A percentile compares a stretch with the other conserved stretches of the same genome.
Conservation (phyloP, 768 basidiomycete species). For the Auriculariales sp. region DNA sequence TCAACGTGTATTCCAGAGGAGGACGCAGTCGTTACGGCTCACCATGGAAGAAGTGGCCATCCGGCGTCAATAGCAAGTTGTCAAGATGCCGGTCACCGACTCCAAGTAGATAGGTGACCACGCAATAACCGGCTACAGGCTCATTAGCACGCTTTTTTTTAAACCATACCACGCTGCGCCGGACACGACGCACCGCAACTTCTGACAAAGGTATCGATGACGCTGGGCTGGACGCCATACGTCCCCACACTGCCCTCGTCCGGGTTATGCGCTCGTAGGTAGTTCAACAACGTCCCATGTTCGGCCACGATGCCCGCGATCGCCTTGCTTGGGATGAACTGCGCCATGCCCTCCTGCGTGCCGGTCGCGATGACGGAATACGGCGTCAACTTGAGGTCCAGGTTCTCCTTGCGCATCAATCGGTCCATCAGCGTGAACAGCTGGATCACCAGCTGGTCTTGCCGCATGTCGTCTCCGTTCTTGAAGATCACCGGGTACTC, state of each 20-base stretch:
- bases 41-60: slow-evolving; percentile 25
- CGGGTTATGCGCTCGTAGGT: slow-evolving; percentile 71
- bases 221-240: slow-evolving; percentile 84
- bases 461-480: slow-evolving; percentile 96
- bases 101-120: slow-evolving; percentile 89
- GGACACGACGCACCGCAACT: slow-evolving; percentile 69
- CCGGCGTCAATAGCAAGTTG: slow-evolving; percentile 82
- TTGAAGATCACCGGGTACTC: slow-evolving; percentile 97
- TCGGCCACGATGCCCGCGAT: slow-evolving; percentile 92
- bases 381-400: slow-evolving; percentile 82
- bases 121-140: slow-evolving; percentile 85
- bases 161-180: background rate
- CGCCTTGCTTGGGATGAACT: slow-evolving; percentile 92
- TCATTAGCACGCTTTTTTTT: slow-evolving; percentile 8
- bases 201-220: slow-evolving; percentile 90
- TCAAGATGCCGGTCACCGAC: slow-evolving; percentile 96
- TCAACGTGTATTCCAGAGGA: too few species aligned
- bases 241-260: slow-evolving; percentile 93
- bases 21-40: background rate
- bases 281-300: slow-evolving; percentile 75
- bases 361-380: slow-evolving; percentile 92
- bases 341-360: slow-evolving; percentile 83
- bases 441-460: slow-evolving; percentile 96
- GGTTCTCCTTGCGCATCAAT: slow-evolving; percentile 81
- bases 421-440: slow-evolving; percentile 98